Conservation (phyloP, 2,329 filamentous ascomycete species). For the Fusarium lyarnte region DNA sequence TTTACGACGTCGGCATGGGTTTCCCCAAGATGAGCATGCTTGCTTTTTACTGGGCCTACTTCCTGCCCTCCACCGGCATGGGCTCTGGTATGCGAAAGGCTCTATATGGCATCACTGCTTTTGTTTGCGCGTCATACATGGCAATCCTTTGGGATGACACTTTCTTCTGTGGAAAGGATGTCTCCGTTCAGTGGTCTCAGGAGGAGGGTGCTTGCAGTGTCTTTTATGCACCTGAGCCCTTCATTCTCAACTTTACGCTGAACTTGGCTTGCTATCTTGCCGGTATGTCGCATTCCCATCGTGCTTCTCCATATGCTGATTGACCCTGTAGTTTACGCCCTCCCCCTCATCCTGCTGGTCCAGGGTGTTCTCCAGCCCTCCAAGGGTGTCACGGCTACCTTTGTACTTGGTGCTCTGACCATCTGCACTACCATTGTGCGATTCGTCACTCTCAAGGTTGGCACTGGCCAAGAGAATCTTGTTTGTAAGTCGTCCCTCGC, state of each 20-base stretch:
- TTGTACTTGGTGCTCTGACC: slow-evolving; percentile 29
- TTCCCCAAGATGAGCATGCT: slow-evolving; percentile 51
- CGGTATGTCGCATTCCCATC: slow-evolving; percentile 25
- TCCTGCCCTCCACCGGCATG: slow-evolving; percentile 36
- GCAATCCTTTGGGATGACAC: slow-evolving; percentile 48
- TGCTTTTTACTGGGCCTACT: slow-evolving; percentile 50
- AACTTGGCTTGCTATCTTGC: slow-evolving; percentile 48
- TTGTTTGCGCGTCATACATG: slow-evolving; percentile 45
- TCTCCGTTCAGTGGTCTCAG: slow-evolving; percentile 49
- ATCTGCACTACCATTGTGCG: slow-evolving; percentile 32
- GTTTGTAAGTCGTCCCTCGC: slow-evolving; percentile 23
- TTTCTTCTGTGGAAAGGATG: slow-evolving; percentile 48
- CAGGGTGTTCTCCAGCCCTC: slow-evolving; percentile 34
- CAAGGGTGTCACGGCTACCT: slow-evolving; percentile 29
- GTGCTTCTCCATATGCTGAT: neutral
- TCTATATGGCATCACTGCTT: slow-evolving; percentile 45
- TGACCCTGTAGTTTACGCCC: slow-evolving; percentile 40
- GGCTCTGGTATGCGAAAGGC: slow-evolving; percentile 42
- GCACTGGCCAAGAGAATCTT: slow-evolving; percentile 36
- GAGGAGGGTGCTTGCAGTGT: slow-evolving; percentile 50
- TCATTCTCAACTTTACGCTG: slow-evolving; percentile 49
- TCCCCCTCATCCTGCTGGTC: slow-evolving; percentile 45
- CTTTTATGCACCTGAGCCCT: slow-evolving; percentile 47
- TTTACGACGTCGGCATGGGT: slow-evolving; percentile 50
- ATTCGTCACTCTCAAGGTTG: slow-evolving; percentile 30